Conservation (phyloP, 768 basidiomycete species). For the Lactarius sanguifluus region DNA sequence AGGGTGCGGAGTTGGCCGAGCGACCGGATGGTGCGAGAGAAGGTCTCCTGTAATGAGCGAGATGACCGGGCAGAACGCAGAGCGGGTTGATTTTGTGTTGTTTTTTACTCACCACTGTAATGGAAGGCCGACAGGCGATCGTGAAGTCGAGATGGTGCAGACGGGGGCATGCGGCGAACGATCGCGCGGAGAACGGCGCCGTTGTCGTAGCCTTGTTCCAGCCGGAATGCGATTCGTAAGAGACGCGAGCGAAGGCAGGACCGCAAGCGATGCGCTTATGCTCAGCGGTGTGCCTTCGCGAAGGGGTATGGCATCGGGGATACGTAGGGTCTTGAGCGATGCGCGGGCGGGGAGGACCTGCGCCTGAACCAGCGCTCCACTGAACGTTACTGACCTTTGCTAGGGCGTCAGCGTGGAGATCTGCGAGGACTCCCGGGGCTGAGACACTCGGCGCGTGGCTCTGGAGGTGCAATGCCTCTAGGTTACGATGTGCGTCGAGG, state of each 20-base stretch:
- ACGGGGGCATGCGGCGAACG: slow-evolving; percentile 62
- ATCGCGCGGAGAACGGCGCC: slow-evolving; percentile 67
- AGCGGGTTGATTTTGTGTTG: too few species aligned
- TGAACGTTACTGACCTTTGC: slow-evolving; percentile 49
- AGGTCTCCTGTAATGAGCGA: slow-evolving; percentile 47
- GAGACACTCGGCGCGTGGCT: slow-evolving; percentile 32
- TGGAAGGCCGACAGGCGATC: slow-evolving; percentile 67
- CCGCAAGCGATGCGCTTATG: slow-evolving; percentile 58
- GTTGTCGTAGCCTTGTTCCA: slow-evolving; percentile 71
- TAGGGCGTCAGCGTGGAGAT: slow-evolving; percentile 30
- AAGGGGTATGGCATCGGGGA: slow-evolving; percentile 65
- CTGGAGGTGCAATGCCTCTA: slow-evolving; percentile 53
- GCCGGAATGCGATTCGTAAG: slow-evolving; percentile 64
- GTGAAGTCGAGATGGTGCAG: slow-evolving; percentile 63
- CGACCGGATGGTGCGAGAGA: slow-evolving; percentile 60
- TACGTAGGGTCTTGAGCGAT: slow-evolving; percentile 53
- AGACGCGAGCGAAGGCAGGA: slow-evolving; percentile 53
- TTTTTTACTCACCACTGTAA: slow-evolving; percentile 58
- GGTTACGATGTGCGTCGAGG: slow-evolving; percentile 59
- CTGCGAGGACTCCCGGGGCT: slow-evolving; percentile 26
- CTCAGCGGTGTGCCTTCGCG: slow-evolving; percentile 66
- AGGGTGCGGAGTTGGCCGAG: slow-evolving; percentile 65
- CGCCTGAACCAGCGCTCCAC: slow-evolving; percentile 65
- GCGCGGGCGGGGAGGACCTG: slow-evolving; percentile 50
- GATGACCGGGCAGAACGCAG: not conserved